Evolutionary conservation across 2,329 filamentous ascomycete species (phyloP).

Genomic region (Periconia sp.): DNA sequence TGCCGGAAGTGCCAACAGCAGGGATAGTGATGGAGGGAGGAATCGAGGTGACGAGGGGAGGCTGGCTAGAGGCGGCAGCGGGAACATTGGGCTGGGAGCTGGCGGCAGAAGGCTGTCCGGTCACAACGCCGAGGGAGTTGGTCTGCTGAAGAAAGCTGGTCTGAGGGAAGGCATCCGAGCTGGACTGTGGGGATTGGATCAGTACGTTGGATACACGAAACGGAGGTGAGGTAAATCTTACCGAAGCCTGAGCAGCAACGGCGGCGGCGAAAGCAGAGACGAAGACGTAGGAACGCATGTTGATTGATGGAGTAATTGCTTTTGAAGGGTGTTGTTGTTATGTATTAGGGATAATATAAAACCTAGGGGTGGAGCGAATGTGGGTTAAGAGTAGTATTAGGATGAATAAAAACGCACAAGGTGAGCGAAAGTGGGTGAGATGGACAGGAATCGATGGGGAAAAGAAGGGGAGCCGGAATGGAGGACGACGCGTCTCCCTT

Average conservation of each 20-base stretch:
- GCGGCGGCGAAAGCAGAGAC: constrained; percentile 32
- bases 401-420: neutral
- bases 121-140: constrained; percentile 39
- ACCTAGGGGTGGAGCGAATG: constrained; percentile 10
- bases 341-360: constrained; percentile 7
- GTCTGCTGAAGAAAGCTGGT: constrained; percentile 32
- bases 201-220: neutral
- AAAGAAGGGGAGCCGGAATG: neutral
- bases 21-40: constrained; percentile 35
- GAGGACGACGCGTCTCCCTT: neutral
- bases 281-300: constrained; percentile 36
- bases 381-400: neutral
- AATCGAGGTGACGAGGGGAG: constrained; percentile 18
- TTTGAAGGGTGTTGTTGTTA: constrained; percentile 5
- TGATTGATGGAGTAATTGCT: constrained; percentile 11
- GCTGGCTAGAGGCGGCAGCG: constrained; percentile 17
- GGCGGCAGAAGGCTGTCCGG: constrained; percentile 26
- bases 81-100: constrained; percentile 33
- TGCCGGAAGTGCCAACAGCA: constrained; percentile 33
- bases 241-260: constrained; percentile 24
- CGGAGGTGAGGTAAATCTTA: constrained; percentile 1
- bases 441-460: neutral
- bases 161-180: constrained; percentile 29
- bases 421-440: neutral
- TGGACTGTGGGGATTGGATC: constrained; percentile 16